Conservation (phyloP, 306 rosid genomes). For the Parietaria judaica region DNA sequence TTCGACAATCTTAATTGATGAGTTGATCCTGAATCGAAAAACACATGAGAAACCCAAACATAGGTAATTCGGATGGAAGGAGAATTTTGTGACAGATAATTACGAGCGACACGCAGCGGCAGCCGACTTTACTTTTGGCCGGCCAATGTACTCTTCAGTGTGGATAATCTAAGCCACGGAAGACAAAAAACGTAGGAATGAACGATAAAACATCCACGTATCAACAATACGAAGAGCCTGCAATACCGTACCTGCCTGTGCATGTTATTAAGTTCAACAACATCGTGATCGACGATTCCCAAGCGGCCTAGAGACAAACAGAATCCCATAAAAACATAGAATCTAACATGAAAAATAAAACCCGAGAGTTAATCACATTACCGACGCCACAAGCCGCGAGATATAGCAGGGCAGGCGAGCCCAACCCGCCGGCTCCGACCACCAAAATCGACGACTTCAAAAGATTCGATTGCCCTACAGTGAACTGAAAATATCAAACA, state of each 20-base stretch:
- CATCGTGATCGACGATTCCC: constrained; percentile 86
- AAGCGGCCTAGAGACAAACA: constrained; percentile 41
- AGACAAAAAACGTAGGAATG: background rate
- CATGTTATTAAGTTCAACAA: constrained; percentile 93
- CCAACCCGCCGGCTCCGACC: constrained; percentile 95
- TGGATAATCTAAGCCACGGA: constrained; percentile 59
- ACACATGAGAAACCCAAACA: constrained; percentile 13
- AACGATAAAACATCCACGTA: background rate
- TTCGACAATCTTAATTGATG: constrained; percentile 68
- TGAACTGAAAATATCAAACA: background rate
- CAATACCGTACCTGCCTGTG: constrained; percentile 78
- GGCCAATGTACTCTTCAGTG: constrained; percentile 78
- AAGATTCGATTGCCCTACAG: constrained; percentile 66
- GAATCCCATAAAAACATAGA: constrained; percentile 20
- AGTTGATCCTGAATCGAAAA: constrained; percentile 57
- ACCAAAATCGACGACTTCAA: constrained; percentile 73
- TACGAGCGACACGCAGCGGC: constrained; percentile 77
- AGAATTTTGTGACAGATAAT: constrained; percentile 16
- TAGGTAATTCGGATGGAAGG: background rate
- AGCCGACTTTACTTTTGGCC: constrained; percentile 86
- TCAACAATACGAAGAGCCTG: background rate
- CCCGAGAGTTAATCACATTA: constrained; percentile 16
- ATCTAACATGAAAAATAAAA: background rate
- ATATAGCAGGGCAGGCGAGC: constrained; percentile 85
- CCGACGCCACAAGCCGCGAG: constrained; percentile 92